A percentile compares a stretch with the other conserved stretches of the same genome.
Conservation (phyloP, 2,329 filamentous ascomycete genomes). For the Parastagonospora avenae region DNA sequence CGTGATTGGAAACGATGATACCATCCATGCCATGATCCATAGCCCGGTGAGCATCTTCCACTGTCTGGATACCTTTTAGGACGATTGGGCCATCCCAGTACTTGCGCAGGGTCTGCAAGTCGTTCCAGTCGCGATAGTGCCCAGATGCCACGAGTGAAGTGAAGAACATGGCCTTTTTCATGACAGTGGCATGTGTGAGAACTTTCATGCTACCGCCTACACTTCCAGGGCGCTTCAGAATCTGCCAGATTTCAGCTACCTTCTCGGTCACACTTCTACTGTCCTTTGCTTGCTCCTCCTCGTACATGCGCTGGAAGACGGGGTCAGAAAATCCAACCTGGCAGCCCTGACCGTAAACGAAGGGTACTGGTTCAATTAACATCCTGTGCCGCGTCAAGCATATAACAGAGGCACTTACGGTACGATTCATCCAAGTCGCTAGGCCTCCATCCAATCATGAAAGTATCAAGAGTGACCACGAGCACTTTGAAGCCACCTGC, state of each 20-base stretch:
- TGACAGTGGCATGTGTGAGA: conserved; percentile 36
- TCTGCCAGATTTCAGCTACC: conserved; percentile 43
- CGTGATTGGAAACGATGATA: conserved; percentile 47
- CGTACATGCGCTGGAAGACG: conserved; percentile 42
- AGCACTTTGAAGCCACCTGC: conserved; percentile 67
- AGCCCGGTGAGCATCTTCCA: conserved; percentile 43
- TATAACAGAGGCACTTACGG: conserved; percentile 1
- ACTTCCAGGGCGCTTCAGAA: conserved; percentile 44
- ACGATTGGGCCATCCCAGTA: conserved; percentile 48
- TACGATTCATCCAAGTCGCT: conserved; percentile 68
- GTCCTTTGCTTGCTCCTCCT: conserved; percentile 39
- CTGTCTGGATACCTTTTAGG: conserved; percentile 47
- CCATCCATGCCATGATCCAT: conserved; percentile 44
- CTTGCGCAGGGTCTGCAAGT: conserved; percentile 38
- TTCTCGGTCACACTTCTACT: conserved; percentile 37
- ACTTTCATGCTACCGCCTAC: conserved; percentile 39
- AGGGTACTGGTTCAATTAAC: conserved; percentile 50
- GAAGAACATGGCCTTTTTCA: conserved; percentile 47
- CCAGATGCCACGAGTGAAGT: conserved; percentile 43
- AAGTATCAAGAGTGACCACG: conserved; percentile 76
- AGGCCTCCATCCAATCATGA: conserved; percentile 70
- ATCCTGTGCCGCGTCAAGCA: no score
- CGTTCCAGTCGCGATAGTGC: conserved; percentile 41
- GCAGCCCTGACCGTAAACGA: conserved; percentile 54
- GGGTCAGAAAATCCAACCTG: conserved; percentile 46